Percentiles rank a stretch among this genome's conserved stretches.
These are phyloP conservation scores for Crucihimalaya himalaica DNA, from an alignment of 345 rosid genomes.

Conservation along the genomic window DNA sequence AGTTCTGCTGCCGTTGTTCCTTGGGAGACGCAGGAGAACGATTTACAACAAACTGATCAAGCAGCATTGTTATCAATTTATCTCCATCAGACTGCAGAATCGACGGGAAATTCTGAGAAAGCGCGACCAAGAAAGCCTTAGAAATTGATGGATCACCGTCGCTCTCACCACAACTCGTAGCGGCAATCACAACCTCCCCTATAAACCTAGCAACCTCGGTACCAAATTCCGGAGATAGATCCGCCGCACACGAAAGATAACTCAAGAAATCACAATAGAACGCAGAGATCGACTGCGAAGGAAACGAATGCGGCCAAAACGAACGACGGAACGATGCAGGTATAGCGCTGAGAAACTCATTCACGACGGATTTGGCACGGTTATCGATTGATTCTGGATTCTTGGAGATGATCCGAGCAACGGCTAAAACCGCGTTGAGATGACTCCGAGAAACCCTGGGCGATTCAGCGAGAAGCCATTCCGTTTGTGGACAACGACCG, in stretches of 20 bases:
- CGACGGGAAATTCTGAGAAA: slow-evolving; percentile 71
- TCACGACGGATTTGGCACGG: slow-evolving; percentile 57
- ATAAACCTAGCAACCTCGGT: slow-evolving; percentile 61
- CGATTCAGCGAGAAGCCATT: slow-evolving; percentile 57
- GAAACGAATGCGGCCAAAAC: slow-evolving; percentile 89
- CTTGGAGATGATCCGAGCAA: slow-evolving; percentile 73
- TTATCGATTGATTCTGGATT: slow-evolving; percentile 51
- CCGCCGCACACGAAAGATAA: slow-evolving; percentile 56
- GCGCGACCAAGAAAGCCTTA: slow-evolving; percentile 68
- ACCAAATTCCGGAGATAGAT: slow-evolving; percentile 59
- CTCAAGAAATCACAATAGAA: slow-evolving; percentile 70
- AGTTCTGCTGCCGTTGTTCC: slow-evolving; percentile 45
- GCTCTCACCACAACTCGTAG: slow-evolving; percentile 40
- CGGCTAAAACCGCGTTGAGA: slow-evolving; percentile 86
- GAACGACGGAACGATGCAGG: slow-evolving; percentile 72
- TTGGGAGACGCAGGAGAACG: slow-evolving; percentile 51
- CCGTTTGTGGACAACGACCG: slow-evolving; percentile 86
- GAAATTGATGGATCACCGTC: slow-evolving; percentile 52
- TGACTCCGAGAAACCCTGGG: slow-evolving; percentile 81
- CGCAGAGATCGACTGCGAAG: slow-evolving; percentile 52
- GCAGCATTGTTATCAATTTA: slow-evolving; percentile 58
- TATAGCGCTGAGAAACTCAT: slow-evolving; percentile 68
- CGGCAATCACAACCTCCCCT: slow-evolving; percentile 68
- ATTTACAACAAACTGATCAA: slow-evolving; percentile 58
- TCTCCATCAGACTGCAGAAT: slow-evolving; percentile 68